Evolutionary conservation across 768 basidiomycete genomes (phyloP).

Genomic region (Panaeolus cyanescens): DNA sequence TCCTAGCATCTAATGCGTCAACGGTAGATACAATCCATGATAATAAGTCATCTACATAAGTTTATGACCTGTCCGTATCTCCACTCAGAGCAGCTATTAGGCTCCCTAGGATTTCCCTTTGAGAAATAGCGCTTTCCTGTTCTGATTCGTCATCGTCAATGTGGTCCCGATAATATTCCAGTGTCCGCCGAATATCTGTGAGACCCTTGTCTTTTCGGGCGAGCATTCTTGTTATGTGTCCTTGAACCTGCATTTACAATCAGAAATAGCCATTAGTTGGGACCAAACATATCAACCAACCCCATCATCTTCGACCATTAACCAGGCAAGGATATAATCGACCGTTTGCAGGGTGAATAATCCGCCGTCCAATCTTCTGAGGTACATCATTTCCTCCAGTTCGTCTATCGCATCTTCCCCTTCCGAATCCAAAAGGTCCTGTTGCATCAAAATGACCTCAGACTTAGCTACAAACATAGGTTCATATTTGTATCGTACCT

Average conservation of each 20-base stretch:
- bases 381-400: constrained; percentile 78
- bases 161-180: constrained; percentile 74
- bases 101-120: constrained; percentile 68
- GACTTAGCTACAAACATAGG: neutral
- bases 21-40: neutral
- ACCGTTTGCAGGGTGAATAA: constrained; percentile 87
- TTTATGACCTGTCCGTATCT: constrained; percentile 9
- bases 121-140: constrained; percentile 44
- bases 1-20: constrained; percentile 54
- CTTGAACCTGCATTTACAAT: constrained; percentile 60
- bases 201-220: constrained; percentile 71
- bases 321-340: constrained; percentile 94
- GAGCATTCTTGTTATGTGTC: constrained; percentile 77
- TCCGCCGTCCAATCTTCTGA: constrained; percentile 86
- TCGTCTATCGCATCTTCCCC: constrained; percentile 59
- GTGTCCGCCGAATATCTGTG: constrained; percentile 67
- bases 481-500: too few species aligned
- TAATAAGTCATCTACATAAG: constrained; percentile 1
- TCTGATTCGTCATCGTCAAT: constrained; percentile 51
- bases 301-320: constrained; percentile 97
- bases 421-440: constrained; percentile 58
- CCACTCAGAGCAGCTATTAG: constrained; percentile 62
- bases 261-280: neutral
- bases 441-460: constrained; percentile 2
- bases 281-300: constrained; percentile 58